Base-by-base conservation (phyloP, 31 red algal species). In the Bonnemaisonia californica region DNA sequence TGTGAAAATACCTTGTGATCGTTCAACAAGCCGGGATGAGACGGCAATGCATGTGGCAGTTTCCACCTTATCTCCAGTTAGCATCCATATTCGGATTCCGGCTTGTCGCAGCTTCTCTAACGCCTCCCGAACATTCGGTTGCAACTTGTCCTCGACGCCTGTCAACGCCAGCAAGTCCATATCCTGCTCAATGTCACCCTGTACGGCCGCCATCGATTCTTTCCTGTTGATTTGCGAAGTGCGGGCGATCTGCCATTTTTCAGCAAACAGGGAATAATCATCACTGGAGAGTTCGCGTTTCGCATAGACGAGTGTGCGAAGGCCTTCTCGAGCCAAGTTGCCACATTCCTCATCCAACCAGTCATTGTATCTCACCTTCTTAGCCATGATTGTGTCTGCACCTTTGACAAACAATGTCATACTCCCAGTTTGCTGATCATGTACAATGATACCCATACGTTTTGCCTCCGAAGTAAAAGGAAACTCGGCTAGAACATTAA, bases 271-370 rank as follows among this genome's bases (percentile, higher is more conserved):
- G 0, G 36, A 29, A 61, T 83, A 89, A 23, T 92, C 89, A 3
- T 54, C 72, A 26, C 69, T 69, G 9, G 57, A 74, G 24, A 98
- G 71, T 36, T 81, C 76, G 21, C 92, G 71, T 74, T 82, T 89
- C 3, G 88, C 95, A 61, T 79, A 98, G 1, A 95, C 91, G 1
- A 98, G 91, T 37, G 95, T 98, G 27, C 95, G 88, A 28, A 98
- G 80, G 29, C 95, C 95, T 75, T 98, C 95, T 29, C 95, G 34
- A 9, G 95, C 95, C 41, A 98, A 60, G 66, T 98, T 98, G 22
- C 95, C 95, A 65, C 95, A 95, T 60, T 98, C 95, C 81, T 98
- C 95, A 54, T 94, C 95, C 33, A 98, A 74, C 95, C 95, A 98
- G 62, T 98, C 95, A 62, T 89, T 98, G 54, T 87, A 82, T 7